Evolutionary conservation across 306 rosid species (phyloP).

Genomic region (Parietaria judaica): DNA sequence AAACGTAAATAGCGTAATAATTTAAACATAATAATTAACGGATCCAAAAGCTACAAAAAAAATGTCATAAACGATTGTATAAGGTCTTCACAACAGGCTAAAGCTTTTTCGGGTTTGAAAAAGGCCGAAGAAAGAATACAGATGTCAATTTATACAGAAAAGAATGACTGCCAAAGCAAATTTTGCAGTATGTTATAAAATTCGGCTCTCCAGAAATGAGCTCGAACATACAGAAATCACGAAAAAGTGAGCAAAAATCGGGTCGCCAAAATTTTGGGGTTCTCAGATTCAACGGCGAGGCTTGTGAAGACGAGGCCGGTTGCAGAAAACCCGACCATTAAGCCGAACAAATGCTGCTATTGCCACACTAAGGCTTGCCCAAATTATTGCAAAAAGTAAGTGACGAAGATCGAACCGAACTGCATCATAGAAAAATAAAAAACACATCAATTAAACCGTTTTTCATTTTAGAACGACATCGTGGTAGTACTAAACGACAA

Average conservation of each 20-base stretch:
- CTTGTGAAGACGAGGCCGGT: slow-evolving; percentile 79
- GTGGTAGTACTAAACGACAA: background rate
- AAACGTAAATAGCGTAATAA: too few species aligned
- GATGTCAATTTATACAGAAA: slow-evolving; percentile 22
- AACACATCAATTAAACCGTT: background rate
- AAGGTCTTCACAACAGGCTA: background rate
- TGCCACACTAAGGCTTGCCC: slow-evolving; percentile 75
- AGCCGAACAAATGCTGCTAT: slow-evolving; percentile 83
- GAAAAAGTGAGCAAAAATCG: slow-evolving; percentile 15
- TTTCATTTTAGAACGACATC: background rate
- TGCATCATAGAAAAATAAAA: slow-evolving; percentile 25
- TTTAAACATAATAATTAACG: too few species aligned
- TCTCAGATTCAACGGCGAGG: slow-evolving; percentile 31
- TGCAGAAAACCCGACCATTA: slow-evolving; percentile 87
- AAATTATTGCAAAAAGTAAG: slow-evolving; percentile 68
- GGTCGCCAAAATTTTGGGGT: slow-evolving; percentile 11
- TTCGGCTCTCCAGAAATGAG: background rate
- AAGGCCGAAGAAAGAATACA: background rate
- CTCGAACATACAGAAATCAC: slow-evolving; percentile 21
- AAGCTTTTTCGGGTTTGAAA: slow-evolving; percentile 7
- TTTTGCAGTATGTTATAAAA: background rate
- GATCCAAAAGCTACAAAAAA: too few species aligned
- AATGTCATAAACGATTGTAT: background rate
- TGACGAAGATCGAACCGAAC: slow-evolving; percentile 70
- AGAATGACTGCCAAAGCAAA: slow-evolving; percentile 17